phyloP scores from a whole-genome alignment of 768 basidiomycete species.

The Boletus vermiculosoides region DNA sequence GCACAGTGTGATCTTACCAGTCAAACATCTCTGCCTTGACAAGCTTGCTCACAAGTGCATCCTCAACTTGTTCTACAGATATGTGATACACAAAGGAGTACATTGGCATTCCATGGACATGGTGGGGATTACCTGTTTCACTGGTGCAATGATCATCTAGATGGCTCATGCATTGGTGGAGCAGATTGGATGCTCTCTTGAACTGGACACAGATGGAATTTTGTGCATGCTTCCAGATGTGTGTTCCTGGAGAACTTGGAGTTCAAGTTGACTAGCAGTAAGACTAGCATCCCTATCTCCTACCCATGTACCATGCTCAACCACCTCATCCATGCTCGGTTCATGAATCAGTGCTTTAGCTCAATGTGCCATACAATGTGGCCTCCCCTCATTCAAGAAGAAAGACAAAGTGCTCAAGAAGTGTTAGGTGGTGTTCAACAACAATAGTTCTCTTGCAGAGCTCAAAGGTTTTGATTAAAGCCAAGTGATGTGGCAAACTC shows the following conservation, averaged over 20 bases:
- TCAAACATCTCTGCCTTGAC: too few species aligned
- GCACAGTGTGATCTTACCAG: too few species aligned
- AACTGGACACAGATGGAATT: slow-evolving; percentile 98
- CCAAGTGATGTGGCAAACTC: slow-evolving; percentile 95
- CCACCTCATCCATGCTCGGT: slow-evolving; percentile 91
- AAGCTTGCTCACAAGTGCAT: slow-evolving; percentile 77
- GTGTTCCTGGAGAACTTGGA: slow-evolving; percentile 98
- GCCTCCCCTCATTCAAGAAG: slow-evolving; percentile 97
- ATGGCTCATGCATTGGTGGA: slow-evolving; percentile 98
- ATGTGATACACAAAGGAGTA: slow-evolving; percentile 99
- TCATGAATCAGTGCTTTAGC: slow-evolving; percentile 99
- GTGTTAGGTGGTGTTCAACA: slow-evolving; percentile 98
- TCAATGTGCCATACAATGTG: slow-evolving; percentile 97
- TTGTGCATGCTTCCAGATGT: slow-evolving; percentile 99
- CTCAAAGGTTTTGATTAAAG: slow-evolving; percentile 99
- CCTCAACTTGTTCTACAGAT: slow-evolving; percentile 99
- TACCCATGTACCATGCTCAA: slow-evolving; percentile 99
- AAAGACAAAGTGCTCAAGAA: slow-evolving; percentile 99
- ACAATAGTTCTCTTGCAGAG: slow-evolving; percentile 96
- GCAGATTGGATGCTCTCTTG: slow-evolving; percentile 94
- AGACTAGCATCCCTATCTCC: slow-evolving; percentile 83
- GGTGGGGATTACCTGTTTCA: slow-evolving; percentile 98
- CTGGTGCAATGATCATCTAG: slow-evolving; percentile 97
- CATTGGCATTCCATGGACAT: slow-evolving; percentile 99
- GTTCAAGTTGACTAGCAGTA: slow-evolving; percentile 86